phyloP scores from a whole-genome alignment of 2,329 filamentous ascomycete species.

The Dactylonectria macrodidyma region DNA sequence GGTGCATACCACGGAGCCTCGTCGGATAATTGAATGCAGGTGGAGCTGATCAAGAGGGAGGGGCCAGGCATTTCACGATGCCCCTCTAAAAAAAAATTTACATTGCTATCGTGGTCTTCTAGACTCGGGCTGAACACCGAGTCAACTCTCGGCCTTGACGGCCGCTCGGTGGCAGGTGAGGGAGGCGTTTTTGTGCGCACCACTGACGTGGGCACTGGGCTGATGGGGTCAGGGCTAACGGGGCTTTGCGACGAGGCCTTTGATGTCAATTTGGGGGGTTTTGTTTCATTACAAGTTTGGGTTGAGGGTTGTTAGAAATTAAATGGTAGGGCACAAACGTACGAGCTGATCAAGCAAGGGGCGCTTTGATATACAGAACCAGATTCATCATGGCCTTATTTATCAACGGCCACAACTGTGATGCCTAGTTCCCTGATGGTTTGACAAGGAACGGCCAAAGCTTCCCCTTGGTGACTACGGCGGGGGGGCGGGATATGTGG shows the following conservation, averaged over 20 bases:
- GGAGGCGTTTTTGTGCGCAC: conserved; percentile 7
- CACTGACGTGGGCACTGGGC: conserved; percentile 21
- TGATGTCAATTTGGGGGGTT: not conserved
- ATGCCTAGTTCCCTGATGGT: not conserved
- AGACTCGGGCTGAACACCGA: conserved; percentile 27
- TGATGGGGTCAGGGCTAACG: conserved; percentile 22
- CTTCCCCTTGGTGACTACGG: not conserved
- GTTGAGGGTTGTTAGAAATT: not conserved
- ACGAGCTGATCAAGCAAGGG: not conserved
- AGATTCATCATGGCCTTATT: conserved; percentile 1
- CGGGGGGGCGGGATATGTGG: not conserved
- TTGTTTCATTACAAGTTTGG: not conserved
- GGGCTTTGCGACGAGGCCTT: not conserved
- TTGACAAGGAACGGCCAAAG: conserved; percentile 4
- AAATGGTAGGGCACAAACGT: conserved; percentile 3
- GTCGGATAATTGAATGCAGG: conserved; percentile 10
- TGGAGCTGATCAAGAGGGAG: not conserved
- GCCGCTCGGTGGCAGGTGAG: not conserved
- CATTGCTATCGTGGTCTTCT: conserved; percentile 1
- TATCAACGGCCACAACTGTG: not conserved
- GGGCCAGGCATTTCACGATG: conserved; percentile 1
- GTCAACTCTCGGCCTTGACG: conserved; percentile 17
- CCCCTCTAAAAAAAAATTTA: not conserved
- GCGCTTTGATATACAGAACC: not conserved
- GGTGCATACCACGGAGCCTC: conserved; percentile 12